Percentiles rank a stretch among this genome's conserved stretches.
These are phyloP conservation scores for Yamadazyma spencermartinsiae DNA, from an alignment of 1,139 yeast genomes.

Conservation along the genomic window DNA sequence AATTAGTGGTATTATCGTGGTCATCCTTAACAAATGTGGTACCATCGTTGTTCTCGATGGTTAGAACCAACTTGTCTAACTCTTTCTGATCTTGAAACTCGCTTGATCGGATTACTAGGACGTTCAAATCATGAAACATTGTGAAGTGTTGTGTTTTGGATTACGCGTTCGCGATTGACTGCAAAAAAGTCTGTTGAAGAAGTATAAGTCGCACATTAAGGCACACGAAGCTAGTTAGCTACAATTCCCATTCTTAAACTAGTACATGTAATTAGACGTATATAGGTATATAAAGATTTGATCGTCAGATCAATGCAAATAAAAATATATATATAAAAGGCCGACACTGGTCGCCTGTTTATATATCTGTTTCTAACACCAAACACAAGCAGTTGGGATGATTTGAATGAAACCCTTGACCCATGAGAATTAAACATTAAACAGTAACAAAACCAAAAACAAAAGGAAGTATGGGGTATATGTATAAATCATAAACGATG, in stretches of 20 bases:
- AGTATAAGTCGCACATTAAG: too few species aligned
- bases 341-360: too few species aligned
- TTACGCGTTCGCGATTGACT: background rate
- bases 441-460: background rate
- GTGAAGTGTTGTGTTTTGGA: background rate
- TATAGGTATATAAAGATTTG: background rate
- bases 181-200: too few species aligned
- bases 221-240: too few species aligned
- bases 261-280: background rate
- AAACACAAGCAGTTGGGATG: background rate
- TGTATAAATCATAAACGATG: background rate
- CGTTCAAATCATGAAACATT: conserved; percentile 15
- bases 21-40: conserved; percentile 25
- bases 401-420: background rate
- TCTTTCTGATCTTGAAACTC: conserved; percentile 23
- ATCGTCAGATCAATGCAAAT: background rate
- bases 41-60: conserved; percentile 24
- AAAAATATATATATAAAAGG: background rate
- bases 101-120: conserved; percentile 39
- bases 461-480: background rate
- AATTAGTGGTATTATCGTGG: conserved; percentile 25
- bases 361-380: too few species aligned
- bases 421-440: conserved; percentile 2
- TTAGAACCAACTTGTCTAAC: conserved; percentile 19
- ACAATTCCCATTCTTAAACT: too few species aligned